Evolutionary conservation across 352 stramenopile genomes (phyloP).

Genomic region (Pythium monospermum): DNA sequence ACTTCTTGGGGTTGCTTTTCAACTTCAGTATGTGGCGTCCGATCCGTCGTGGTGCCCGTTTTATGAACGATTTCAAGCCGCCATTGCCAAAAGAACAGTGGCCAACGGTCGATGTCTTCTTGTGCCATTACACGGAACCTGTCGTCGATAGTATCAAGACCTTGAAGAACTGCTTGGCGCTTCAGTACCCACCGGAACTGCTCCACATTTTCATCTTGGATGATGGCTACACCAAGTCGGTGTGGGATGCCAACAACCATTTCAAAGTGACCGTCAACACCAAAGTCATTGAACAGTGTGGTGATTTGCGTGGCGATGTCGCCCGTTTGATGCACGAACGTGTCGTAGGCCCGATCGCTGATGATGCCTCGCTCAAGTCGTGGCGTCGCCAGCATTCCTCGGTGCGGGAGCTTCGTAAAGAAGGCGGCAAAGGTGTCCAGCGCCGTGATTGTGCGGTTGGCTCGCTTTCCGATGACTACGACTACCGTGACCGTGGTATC

Average conservation of each 20-base stretch:
- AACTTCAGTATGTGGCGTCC: conserved; percentile 91
- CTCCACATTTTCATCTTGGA: conserved; percentile 85
- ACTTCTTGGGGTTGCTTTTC: conserved; percentile 82
- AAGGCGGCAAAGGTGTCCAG: conserved; percentile 73
- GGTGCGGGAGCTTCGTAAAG: conserved; percentile 78
- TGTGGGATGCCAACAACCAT: conserved; percentile 88
- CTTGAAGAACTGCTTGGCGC: conserved; percentile 79
- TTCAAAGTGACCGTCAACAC: conserved; percentile 89
- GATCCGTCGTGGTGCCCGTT: conserved; percentile 82
- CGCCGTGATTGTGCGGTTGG: conserved; percentile 83
- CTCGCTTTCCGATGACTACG: conserved; percentile 86
- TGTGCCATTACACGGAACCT: conserved; percentile 90
- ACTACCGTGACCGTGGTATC: conserved; percentile 87
- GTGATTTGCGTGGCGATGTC: conserved; percentile 78
- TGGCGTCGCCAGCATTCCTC: conserved; percentile 86
- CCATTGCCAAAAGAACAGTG: conserved; percentile 86
- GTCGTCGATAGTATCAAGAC: conserved; percentile 79
- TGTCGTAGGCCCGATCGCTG: conserved; percentile 66
- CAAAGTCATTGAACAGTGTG: conserved; percentile 83
- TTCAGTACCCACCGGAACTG: conserved; percentile 86
- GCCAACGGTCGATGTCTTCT: conserved; percentile 83
- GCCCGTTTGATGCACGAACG: conserved; percentile 86
- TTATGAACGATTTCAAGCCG: conserved; percentile 89
- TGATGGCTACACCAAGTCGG: conserved; percentile 88
- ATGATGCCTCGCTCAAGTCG: conserved; percentile 72